Evolutionary conservation across 257 asterid species (phyloP), one percentile per base, ranked within the genome.

Genomic region (Petunia secreta): DNA sequence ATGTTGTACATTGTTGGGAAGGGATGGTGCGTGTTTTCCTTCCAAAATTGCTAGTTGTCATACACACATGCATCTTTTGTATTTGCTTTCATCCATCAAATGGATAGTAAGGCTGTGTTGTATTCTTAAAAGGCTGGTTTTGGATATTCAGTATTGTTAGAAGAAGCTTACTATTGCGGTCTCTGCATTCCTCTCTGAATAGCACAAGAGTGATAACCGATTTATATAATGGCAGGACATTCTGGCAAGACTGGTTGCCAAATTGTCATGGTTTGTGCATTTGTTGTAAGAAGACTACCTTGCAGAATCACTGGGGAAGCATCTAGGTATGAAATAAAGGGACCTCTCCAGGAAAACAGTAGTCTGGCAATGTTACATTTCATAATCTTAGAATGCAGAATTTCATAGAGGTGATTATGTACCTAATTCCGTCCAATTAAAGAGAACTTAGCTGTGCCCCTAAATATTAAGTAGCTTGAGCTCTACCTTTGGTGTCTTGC

Each of bases 351-450:
- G 41, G 25, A 44, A 16, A 38, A 41, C 55, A n/a, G 41, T 16
- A 16, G 40, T 69, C 76, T 69, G 1, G 41, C 44, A 44, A 46
- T 16, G 43, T 67, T 68, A 16, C 55, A 41, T 68, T 68, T 43
- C 75, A 44, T 68, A 40, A 41, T 67, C 75, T 43, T 50, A 4
- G n/a, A 67, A 38, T 67, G 75, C 75, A 67, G n/a, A n/a, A 41
- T 41, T n/a, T 67, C 75, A 67, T n/a, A 59, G 75, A 41, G 14
- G 2, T 40, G 74, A 65, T 38, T n/a, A 34, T 67, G 55, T 67
- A 1, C 39, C 1, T n/a, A 67, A 7, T 43, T 43, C 54, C 55
- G 41, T 15, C 39, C 75, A 66, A 3, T 3, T 7, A 37, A 66
- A 40, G 3, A 37, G 40, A 41, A 41, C 40, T 41, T 66, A 14